Base-by-base conservation (phyloP, 345 rosid species). In the Melaleuca alternifolia region DNA sequence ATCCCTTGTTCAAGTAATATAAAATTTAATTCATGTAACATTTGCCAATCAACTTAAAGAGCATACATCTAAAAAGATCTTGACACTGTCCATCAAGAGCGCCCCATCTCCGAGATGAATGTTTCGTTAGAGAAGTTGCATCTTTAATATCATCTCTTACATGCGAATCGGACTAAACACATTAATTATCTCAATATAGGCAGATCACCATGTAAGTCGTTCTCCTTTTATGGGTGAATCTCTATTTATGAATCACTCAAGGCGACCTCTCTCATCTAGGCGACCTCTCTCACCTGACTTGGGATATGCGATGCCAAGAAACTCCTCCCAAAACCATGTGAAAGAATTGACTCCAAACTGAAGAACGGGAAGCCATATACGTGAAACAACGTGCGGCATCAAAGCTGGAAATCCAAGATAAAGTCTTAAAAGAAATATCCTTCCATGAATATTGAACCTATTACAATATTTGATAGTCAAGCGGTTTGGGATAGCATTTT, bases 251-350 rank as follows among this genome's bases (percentile, higher is more conserved):
- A 65, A 65, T 65, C 77, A 3, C 6, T 65, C 12, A 65, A 30
- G 0, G 30, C 15, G 30, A 65, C 11, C 77, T 65, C 10, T 65
- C 16, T 1, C 6, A 6, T 16, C n/a, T n/a, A 30, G 0, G 30
- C 15, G 30, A 65, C 11, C 77, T 65, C 10, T 65, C 16, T 1
- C 6, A 6, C 7, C 15, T 65, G 0, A 33, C 2, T 23, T 16
- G 23, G 11, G 33, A 30, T 65, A 16, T 65, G 11, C 12, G 10
- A 65, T 30, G 23, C 33, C 23, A 65, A 23, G 5, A 65, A 16
- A 65, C 77, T 15, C 44, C 77, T 30, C 77, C 77, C 15, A 10
- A 62, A 62, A 65, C 10, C 20, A 18, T 65, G 3, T 33, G 7
- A 11, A 30, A 65, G 2, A 33, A 33, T 65, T 11, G 44, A 65